phyloP scores from a whole-genome alignment of 1,284 basidiomycete genomes.

The Papiliotrema nemorosa region DNA sequence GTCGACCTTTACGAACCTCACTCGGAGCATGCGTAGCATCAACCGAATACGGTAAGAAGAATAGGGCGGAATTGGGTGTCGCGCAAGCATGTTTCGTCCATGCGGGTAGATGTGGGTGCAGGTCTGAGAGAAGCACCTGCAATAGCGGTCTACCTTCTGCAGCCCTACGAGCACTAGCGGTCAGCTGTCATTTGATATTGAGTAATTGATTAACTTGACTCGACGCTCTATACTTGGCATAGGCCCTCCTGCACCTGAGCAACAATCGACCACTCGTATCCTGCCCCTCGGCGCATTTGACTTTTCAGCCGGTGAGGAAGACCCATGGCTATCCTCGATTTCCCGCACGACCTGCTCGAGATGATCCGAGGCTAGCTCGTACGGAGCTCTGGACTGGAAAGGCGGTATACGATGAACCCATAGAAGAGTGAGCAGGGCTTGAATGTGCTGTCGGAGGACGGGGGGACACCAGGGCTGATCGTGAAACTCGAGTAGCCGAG shows the following conservation, averaged over 20 bases:
- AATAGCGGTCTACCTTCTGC: conserved; percentile 9
- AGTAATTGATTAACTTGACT: conserved; percentile 33
- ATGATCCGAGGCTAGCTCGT: conserved; percentile 24
- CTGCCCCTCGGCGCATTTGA: conserved; percentile 4
- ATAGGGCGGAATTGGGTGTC: conserved; percentile 16
- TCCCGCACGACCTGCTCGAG: conserved; percentile 24
- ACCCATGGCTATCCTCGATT: conserved; percentile 19
- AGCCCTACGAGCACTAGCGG: conserved; percentile 1
- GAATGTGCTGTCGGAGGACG: conserved; percentile 24
- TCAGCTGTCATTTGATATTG: not conserved
- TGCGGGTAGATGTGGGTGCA: conserved; percentile 20
- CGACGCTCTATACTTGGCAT: conserved; percentile 27
- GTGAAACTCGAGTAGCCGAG: conserved; percentile 34
- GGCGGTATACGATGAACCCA: conserved; percentile 31
- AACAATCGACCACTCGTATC: conserved; percentile 37
- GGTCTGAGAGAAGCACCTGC: conserved; percentile 24
- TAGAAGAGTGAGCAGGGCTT: conserved; percentile 28
- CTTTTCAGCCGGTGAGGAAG: too few relatives aligned
- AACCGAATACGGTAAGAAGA: conserved; percentile 28
- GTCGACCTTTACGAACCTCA: conserved; percentile 9
- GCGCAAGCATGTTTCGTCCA: conserved; percentile 11
- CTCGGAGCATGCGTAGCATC: conserved; percentile 27
- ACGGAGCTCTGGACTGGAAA: conserved; percentile 30
- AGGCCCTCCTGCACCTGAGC: conserved; percentile 41
- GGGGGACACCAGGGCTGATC: conserved; percentile 37